Conservation (phyloP, 768 basidiomycete genomes). For the Galerina marginata region DNA sequence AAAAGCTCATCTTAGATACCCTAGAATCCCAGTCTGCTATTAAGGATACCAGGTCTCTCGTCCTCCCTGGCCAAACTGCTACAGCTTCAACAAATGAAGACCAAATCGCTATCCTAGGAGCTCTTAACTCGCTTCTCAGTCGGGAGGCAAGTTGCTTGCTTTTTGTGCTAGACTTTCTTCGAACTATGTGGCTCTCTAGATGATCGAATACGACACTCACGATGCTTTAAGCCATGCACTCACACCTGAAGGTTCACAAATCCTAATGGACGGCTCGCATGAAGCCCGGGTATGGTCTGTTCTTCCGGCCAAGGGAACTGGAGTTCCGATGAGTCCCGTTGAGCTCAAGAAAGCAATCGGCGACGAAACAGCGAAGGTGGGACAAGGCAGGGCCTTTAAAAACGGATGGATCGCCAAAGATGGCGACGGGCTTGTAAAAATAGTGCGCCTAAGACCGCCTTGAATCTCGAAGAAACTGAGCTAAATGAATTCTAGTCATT, state of each 20-base stretch:
- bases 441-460: constrained; percentile 56
- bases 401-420: constrained; percentile 96
- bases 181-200: constrained; percentile 50
- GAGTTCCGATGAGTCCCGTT: constrained; percentile 64
- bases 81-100: constrained; percentile 71
- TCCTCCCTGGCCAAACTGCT: constrained; percentile 64
- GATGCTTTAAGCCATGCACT: constrained; percentile 76
- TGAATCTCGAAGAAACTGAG: constrained; percentile 14
- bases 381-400: constrained; percentile 96
- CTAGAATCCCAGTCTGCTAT: constrained; percentile 63
- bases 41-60: constrained; percentile 70
- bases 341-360: constrained; percentile 81
- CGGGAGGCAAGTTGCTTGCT: constrained; percentile 66
- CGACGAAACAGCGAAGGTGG: constrained; percentile 89
- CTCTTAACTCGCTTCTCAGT: constrained; percentile 87
- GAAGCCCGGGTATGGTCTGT: constrained; percentile 94
- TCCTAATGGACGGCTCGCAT: constrained; percentile 85
- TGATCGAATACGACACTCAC: constrained; percentile 81
- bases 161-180: constrained; percentile 1
- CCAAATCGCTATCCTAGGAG: constrained; percentile 86
- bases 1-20: constrained; percentile 78
- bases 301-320: constrained; percentile 73
- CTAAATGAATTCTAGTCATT: constrained; percentile 48
- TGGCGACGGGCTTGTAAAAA: constrained; percentile 83
- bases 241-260: constrained; percentile 82